Evolutionary conservation across 768 basidiomycete genomes (phyloP).

Genomic region (Termitomyces sp.): DNA sequence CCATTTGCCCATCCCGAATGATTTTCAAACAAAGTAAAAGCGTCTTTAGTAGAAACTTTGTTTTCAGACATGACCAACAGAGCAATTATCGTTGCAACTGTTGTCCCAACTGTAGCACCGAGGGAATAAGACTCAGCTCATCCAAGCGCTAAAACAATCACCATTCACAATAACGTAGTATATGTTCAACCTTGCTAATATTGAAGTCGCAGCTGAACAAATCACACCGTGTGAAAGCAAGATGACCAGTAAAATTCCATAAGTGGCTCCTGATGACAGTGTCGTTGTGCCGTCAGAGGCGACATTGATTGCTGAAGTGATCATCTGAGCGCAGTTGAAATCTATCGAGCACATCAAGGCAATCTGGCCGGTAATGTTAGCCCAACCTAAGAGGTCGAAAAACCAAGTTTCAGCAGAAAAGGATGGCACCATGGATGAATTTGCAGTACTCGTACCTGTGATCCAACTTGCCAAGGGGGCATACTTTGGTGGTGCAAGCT

Average conservation of each 20-base stretch:
- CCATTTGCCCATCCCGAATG: not conserved
- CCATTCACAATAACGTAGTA: slow-evolving; percentile 64
- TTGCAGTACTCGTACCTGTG: slow-evolving; percentile 28
- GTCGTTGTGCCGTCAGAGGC: slow-evolving; percentile 46
- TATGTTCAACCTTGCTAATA: slow-evolving; percentile 64
- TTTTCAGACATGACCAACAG: not conserved
- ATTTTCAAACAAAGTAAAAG: slow-evolving; percentile 1
- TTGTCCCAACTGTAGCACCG: not conserved
- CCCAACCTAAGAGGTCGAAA: slow-evolving; percentile 42
- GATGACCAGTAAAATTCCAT: slow-evolving; percentile 61
- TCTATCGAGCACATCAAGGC: slow-evolving; percentile 72
- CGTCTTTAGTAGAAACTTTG: not conserved
- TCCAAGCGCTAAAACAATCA: slow-evolving; percentile 19
- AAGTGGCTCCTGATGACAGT: slow-evolving; percentile 57
- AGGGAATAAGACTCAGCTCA: not conserved
- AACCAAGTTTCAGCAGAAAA: not conserved
- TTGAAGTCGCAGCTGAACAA: slow-evolving; percentile 62
- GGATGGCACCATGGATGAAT: no score
- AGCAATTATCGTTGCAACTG: not conserved
- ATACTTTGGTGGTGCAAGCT: slow-evolving; percentile 58
- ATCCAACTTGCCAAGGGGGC: slow-evolving; percentile 63
- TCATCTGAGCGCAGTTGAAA: slow-evolving; percentile 77
- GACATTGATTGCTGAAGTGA: slow-evolving; percentile 64
- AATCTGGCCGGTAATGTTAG: slow-evolving; percentile 63
- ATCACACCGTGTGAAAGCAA: slow-evolving; percentile 63